phyloP scores from a whole-genome alignment of 805 yeast genomes.

The Ogataea pini region DNA sequence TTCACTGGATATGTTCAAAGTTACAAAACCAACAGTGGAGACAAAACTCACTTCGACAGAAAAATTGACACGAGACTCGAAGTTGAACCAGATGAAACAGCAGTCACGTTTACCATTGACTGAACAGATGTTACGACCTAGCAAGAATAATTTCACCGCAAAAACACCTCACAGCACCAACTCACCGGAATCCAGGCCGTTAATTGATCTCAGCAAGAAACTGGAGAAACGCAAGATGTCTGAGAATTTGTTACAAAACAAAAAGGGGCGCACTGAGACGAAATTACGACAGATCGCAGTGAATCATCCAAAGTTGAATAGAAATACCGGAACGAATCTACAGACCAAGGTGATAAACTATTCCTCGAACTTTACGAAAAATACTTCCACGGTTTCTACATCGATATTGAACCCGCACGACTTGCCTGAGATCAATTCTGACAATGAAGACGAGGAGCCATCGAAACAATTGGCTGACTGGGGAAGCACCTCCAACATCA shows the following conservation, averaged over 20 bases:
- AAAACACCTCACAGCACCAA: constrained; percentile 11
- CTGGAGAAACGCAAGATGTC: constrained; percentile 23
- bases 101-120: constrained; percentile 28
- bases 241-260: constrained; percentile 16
- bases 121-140: constrained; percentile 27
- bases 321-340: constrained; percentile 2
- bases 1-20: constrained; percentile 12
- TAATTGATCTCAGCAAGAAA: constrained; percentile 23
- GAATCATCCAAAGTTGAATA: constrained; percentile 22
- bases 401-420: constrained; percentile 9
- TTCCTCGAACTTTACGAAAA: neutral
- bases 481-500: constrained; percentile 24
- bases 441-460: constrained; percentile 25
- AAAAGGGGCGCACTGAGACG: constrained; percentile 14
- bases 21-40: constrained; percentile 17
- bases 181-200: constrained; percentile 19
- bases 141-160: constrained; percentile 4
- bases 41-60: constrained; percentile 9
- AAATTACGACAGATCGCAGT: constrained; percentile 20
- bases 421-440: constrained; percentile 29
- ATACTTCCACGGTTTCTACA: neutral
- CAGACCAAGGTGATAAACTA: constrained; percentile 3
- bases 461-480: constrained; percentile 26
- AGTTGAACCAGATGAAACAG: constrained; percentile 14
- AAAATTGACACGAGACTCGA: constrained; percentile 6